phyloP scores from a whole-genome alignment of 306 rosid genomes.

The Vigna hirtella region DNA sequence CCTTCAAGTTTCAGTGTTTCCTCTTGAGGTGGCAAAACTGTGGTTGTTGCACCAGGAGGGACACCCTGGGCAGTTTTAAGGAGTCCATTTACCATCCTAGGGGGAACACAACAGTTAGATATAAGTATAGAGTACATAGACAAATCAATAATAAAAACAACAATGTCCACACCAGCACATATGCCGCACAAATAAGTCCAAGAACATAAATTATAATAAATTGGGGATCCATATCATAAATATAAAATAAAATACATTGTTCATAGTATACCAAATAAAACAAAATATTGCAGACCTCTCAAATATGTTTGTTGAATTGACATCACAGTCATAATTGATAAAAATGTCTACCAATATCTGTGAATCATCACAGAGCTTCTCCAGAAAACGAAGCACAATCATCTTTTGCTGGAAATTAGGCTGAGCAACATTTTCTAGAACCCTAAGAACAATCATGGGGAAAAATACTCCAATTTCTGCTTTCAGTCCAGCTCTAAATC shows the following conservation, averaged over 20 bases:
- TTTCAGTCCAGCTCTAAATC: constrained; percentile 98
- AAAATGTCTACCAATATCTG: constrained; percentile 97
- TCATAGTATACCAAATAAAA: constrained; percentile 35
- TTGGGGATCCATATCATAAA: constrained; percentile 37
- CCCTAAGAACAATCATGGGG: constrained; percentile 99
- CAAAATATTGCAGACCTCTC: constrained; percentile 74
- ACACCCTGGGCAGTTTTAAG: constrained; percentile 99
- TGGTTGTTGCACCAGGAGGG: constrained; percentile 90
- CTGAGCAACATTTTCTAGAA: constrained; percentile 95
- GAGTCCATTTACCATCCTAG: constrained; percentile 99
- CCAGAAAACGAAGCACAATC: constrained; percentile 97
- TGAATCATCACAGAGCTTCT: constrained; percentile 93
- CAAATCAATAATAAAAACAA: constrained; percentile 35
- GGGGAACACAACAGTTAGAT: constrained; percentile 41
- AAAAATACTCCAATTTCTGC: constrained; percentile 99
- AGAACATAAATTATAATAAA: constrained; percentile 32
- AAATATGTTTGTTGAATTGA: constrained; percentile 98
- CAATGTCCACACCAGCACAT: constrained; percentile 22
- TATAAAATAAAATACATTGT: constrained; percentile 18
- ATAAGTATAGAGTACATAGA: neutral
- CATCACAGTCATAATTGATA: constrained; percentile 97
- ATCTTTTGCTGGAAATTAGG: constrained; percentile 99
- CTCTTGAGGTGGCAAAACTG: constrained; percentile 94
- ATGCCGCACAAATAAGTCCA: constrained; percentile 25
- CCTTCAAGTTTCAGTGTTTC: constrained; percentile 91